A percentile compares a stretch with the other conserved stretches of the same genome.
Conservation (phyloP, 352 stramenopile species). For the Phytopythium litorale region DNA sequence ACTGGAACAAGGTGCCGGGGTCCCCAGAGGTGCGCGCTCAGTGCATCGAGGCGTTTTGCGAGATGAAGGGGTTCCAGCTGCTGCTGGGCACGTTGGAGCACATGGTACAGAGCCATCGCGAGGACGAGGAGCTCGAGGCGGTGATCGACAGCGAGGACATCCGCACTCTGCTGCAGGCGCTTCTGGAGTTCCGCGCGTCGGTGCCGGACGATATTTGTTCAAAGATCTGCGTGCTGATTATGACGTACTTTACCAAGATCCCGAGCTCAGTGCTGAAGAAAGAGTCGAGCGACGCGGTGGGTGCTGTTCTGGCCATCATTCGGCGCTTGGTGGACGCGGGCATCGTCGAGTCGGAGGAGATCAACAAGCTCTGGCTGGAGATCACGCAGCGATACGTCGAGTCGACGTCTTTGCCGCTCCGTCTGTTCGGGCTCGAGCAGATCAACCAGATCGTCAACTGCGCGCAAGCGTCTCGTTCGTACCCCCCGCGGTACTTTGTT, state of each 20-base stretch:
- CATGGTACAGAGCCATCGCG: conserved; percentile 45
- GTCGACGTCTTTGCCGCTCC: conserved; percentile 89
- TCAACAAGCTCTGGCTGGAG: conserved; percentile 81
- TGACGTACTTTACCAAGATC: conserved; percentile 81
- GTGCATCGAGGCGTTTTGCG: conserved; percentile 80
- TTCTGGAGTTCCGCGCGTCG: conserved; percentile 69
- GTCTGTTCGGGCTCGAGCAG: conserved; percentile 94
- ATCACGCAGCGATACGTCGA: conserved; percentile 86
- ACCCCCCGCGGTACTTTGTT: conserved; percentile 87
- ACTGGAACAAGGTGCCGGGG: conserved; percentile 86
- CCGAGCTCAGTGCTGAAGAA: conserved; percentile 81
- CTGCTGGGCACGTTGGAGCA: conserved; percentile 71
- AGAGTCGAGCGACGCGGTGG: conserved; percentile 78
- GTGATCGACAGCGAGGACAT: conserved; percentile 80
- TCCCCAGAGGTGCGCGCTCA: conserved; percentile 79
- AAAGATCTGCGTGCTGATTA: conserved; percentile 69
- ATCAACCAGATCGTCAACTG: conserved; percentile 91
- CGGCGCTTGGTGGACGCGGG: conserved; percentile 72
- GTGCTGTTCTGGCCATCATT: conserved; percentile 76
- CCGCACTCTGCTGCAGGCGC: conserved; percentile 69
- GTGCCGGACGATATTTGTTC: conserved; percentile 61
- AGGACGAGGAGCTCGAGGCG: conserved; percentile 41
- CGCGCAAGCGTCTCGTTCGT: conserved; percentile 73
- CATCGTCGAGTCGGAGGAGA: conserved; percentile 35
- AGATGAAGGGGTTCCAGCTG: conserved; percentile 75